These are phyloP conservation scores for Radiomyces spectabilis DNA, from an alignment of 192 early-diverging fungal species.

Conservation along the genomic window DNA sequence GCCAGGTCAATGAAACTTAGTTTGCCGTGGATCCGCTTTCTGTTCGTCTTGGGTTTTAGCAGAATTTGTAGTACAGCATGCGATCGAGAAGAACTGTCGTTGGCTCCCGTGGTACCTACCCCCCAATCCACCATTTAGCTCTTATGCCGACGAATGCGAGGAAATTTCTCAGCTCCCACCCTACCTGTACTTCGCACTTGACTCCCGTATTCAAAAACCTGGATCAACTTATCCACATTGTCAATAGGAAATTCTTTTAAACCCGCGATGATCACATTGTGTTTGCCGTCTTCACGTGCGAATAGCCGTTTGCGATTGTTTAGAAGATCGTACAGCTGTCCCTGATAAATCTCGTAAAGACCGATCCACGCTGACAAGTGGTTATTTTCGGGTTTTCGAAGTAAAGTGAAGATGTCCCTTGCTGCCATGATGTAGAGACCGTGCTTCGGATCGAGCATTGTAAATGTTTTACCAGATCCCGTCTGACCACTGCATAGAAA, in stretches of 20 bases:
- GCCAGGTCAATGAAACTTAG: constrained; percentile 97
- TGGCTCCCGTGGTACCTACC: constrained; percentile 89
- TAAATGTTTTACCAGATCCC: constrained; percentile 87
- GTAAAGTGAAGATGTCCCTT: constrained; percentile 79
- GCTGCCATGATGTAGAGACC: constrained; percentile 93
- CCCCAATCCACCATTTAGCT: no score
- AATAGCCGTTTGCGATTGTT: constrained; percentile 85
- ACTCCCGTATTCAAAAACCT: constrained; percentile 92
- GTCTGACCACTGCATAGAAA: constrained; percentile 65
- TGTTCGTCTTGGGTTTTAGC: constrained; percentile 61
- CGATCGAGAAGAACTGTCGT: constrained; percentile 90
- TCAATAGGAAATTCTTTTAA: constrained; percentile 83
- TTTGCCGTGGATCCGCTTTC: constrained; percentile 66
- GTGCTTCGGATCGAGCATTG: constrained; percentile 84
- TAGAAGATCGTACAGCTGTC: constrained; percentile 90
- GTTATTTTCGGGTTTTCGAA: constrained; percentile 58
- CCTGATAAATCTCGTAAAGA: constrained; percentile 98
- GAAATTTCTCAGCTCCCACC: not conserved
- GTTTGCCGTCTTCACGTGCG: constrained; percentile 94
- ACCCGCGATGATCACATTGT: constrained; percentile 89
- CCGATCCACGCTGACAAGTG: constrained; percentile 79
- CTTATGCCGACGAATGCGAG: not conserved
- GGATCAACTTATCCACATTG: constrained; percentile 79
- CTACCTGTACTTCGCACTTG: constrained; percentile 87
- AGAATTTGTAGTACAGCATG: constrained; percentile 95